A percentile compares a stretch with the other conserved stretches of the same genome.
Conservation (phyloP, 345 rosid genomes). For the Rhodamnia argentea region DNA sequence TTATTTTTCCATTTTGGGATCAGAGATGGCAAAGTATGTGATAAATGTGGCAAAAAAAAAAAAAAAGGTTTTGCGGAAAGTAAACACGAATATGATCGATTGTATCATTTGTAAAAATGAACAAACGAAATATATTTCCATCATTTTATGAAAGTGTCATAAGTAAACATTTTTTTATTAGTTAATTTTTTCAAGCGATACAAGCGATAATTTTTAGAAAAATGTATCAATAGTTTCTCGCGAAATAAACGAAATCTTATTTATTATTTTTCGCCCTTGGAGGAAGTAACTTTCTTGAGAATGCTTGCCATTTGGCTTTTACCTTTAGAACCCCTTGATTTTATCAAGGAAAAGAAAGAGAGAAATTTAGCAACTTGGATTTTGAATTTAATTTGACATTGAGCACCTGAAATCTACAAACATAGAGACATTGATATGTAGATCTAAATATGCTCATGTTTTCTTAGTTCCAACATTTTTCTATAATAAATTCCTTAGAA, state of each 20-base stretch:
- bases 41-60: accelerated
- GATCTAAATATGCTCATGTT: background rate
- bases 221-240: background rate
- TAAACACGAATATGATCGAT: no score
- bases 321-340: background rate
- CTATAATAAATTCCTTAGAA: background rate
- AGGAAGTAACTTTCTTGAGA: background rate
- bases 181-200: no score
- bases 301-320: background rate
- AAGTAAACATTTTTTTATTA: background rate
- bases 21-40: background rate
- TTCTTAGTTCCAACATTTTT: background rate
- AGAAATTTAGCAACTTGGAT: background rate
- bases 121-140: background rate
- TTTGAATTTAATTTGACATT: background rate
- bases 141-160: background rate
- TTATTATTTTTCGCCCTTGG: background rate
- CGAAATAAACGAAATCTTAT: accelerated
- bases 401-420: background rate
- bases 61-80: no score
- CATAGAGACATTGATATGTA: accelerated
- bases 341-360: background rate
- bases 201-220: no score
- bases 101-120: no score
- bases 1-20: background rate